A percentile compares a stretch with the other conserved stretches of the same genome.
These are phyloP conservation scores for Cucurbitaria berberidis DNA, from an alignment of 2,329 filamentous ascomycete genomes.

Conservation along the genomic window DNA sequence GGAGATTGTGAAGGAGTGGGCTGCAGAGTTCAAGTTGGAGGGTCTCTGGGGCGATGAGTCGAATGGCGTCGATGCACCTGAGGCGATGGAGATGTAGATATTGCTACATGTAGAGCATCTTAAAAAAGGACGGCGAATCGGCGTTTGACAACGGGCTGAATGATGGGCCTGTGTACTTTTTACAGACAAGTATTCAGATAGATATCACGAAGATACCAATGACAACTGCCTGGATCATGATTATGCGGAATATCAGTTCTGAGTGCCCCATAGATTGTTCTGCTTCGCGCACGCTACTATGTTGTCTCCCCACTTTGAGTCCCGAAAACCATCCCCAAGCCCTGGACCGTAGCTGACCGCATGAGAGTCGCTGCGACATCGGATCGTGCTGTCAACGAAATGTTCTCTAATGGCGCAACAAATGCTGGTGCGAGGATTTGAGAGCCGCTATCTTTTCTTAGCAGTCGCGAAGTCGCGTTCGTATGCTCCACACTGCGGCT, in stretches of 20 bases:
- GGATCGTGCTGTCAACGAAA: conserved; percentile 11
- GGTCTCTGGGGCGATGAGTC: conserved; percentile 81
- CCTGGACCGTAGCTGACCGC: conserved; percentile 28
- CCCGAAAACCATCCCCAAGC: conserved; percentile 1
- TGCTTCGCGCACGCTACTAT: not conserved
- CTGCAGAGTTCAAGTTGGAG: conserved; percentile 92
- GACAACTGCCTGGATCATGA: conserved; percentile 1
- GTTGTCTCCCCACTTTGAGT: conserved; percentile 6
- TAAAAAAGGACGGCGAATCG: conserved; percentile 8
- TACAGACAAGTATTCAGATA: conserved; percentile 11
- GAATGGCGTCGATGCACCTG: conserved; percentile 40
- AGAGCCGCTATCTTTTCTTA: conserved; percentile 11
- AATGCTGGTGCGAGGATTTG: conserved; percentile 10
- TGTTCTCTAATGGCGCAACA: conserved; percentile 4
- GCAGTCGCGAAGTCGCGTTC: conserved; percentile 1
- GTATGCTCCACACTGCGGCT: conserved; percentile 31
- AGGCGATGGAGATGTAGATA: conserved; percentile 44
- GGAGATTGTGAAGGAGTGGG: conserved; percentile 90
- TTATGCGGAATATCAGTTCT: not conserved
- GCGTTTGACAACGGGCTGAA: conserved; percentile 11
- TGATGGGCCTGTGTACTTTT: not conserved
- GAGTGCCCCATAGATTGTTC: not conserved
- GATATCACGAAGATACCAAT: conserved; percentile 23
- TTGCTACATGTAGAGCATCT: conserved; percentile 1
- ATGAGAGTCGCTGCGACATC: conserved; percentile 24